These are phyloP conservation scores for Neofusicoccum kwambonambiense DNA, from an alignment of 2,329 filamentous ascomycete genomes.

Conservation along the genomic window DNA sequence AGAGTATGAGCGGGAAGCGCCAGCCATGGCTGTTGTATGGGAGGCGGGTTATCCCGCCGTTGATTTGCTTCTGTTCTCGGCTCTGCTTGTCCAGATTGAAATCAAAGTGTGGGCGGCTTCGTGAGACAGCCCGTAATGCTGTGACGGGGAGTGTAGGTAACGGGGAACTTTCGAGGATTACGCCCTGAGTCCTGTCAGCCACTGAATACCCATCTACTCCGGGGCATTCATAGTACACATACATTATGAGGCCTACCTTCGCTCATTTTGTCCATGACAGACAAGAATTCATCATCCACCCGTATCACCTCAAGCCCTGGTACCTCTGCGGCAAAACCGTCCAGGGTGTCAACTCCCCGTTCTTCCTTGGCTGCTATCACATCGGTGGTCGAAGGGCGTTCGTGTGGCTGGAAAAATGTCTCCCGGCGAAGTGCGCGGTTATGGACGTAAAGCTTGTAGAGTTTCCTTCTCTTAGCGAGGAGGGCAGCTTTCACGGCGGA, in stretches of 20 bases:
- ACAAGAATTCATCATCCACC: constrained; percentile 62
- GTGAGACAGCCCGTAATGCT: neutral
- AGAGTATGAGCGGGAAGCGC: constrained; percentile 67
- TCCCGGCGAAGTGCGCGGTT: constrained; percentile 18
- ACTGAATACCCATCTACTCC: neutral
- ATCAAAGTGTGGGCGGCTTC: constrained; percentile 22
- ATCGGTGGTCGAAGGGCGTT: neutral
- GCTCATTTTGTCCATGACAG: constrained; percentile 79
- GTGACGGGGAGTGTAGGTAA: constrained; percentile 54
- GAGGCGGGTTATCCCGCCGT: constrained; percentile 62
- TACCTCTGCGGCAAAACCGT: constrained; percentile 19
- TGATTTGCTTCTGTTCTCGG: constrained; percentile 70
- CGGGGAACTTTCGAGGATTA: constrained; percentile 81
- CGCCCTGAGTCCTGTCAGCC: constrained; percentile 50
- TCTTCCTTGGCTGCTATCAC: neutral
- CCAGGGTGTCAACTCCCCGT: constrained; percentile 16
- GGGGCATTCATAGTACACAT: constrained; percentile 17
- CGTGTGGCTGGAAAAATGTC: neutral
- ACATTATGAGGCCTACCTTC: constrained; percentile 78
- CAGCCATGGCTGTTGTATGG: constrained; percentile 41
- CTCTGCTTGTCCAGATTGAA: constrained; percentile 62
- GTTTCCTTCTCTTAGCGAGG: constrained; percentile 63
- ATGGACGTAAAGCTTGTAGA: constrained; percentile 80
- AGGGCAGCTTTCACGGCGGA: constrained; percentile 80
- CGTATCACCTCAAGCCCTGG: constrained; percentile 47